Percentiles rank a stretch among this genome's conserved stretches.
Conservation (phyloP, 352 stramenopile species). For the Albugo candida region DNA sequence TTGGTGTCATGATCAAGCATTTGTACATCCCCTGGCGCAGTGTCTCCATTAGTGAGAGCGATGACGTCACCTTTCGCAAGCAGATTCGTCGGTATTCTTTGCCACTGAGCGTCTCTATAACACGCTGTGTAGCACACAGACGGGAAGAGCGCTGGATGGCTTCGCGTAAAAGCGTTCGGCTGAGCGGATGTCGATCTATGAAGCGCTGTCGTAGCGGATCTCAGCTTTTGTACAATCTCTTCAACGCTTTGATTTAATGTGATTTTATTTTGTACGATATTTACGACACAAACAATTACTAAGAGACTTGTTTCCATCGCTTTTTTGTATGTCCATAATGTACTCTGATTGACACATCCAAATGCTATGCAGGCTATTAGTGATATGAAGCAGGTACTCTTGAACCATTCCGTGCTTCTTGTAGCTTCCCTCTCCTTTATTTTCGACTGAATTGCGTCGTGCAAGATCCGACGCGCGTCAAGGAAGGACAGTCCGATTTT, state of each 20-base stretch:
- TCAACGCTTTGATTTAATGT: slow-evolving; percentile 59
- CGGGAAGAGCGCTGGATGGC: slow-evolving; percentile 34
- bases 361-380: slow-evolving; percentile 23
- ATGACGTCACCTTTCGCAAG: slow-evolving; percentile 62
- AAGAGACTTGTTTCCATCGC: slow-evolving; percentile 4
- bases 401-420: slow-evolving; percentile 48
- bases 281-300: slow-evolving; percentile 38
- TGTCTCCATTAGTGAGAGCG: slow-evolving; percentile 66
- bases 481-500: slow-evolving; percentile 28
- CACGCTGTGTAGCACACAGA: slow-evolving; percentile 64
- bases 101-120: slow-evolving; percentile 64
- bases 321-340: slow-evolving; percentile 8
- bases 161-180: neutral
- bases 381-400: slow-evolving; percentile 47
- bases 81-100: slow-evolving; percentile 67
- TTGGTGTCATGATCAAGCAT: slow-evolving; percentile 8
- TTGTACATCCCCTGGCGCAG: slow-evolving; percentile 41
- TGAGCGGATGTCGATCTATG: neutral
- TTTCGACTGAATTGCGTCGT: slow-evolving; percentile 46
- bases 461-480: slow-evolving; percentile 25
- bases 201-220: slow-evolving; percentile 11
- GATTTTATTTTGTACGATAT: slow-evolving; percentile 38
- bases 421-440: slow-evolving; percentile 46
- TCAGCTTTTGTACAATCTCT: slow-evolving; percentile 44
- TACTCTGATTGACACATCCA: neutral